These are phyloP conservation scores for Tetrahymena malaccensis DNA, from an alignment of 73 alveolate species.

Conservation along the genomic window DNA sequence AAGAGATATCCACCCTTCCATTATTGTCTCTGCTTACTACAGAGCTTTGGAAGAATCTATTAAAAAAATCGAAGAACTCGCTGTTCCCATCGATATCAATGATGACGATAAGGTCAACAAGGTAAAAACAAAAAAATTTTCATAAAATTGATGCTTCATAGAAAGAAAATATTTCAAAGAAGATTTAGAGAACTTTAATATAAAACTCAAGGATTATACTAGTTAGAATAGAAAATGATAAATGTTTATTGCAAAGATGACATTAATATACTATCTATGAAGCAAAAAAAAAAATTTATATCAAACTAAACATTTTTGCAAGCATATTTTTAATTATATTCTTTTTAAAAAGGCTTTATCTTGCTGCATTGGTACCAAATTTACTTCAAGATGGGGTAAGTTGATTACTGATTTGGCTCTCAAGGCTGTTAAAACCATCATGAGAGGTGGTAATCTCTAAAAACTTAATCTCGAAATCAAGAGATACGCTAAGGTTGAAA, in stretches of 20 bases:
- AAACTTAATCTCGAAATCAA: slow-evolving; percentile 73
- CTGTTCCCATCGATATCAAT: slow-evolving; percentile 59
- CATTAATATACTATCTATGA: no score
- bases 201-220: background rate
- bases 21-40: slow-evolving; percentile 88
- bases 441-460: slow-evolving; percentile 62
- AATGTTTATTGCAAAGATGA: background rate
- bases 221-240: background rate
- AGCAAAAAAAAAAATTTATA: no score
- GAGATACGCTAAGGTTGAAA: slow-evolving; percentile 83
- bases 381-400: slow-evolving; percentile 91
- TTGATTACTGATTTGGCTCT: slow-evolving; percentile 74
- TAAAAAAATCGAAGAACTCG: slow-evolving; percentile 58
- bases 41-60: slow-evolving; percentile 93
- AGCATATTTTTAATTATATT: background rate
- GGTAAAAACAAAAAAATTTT: background rate
- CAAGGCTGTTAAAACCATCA: slow-evolving; percentile 86
- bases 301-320: no score
- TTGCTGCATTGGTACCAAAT: slow-evolving; percentile 89
- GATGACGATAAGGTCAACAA: slow-evolving; percentile 73
- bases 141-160: background rate
- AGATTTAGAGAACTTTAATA: no score
- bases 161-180: background rate
- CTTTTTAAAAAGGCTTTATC: slow-evolving; percentile 36
- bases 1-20: slow-evolving; percentile 91